phyloP scores from a whole-genome alignment of 305 asterid genomes.

The Caryopteris hybrid region DNA sequence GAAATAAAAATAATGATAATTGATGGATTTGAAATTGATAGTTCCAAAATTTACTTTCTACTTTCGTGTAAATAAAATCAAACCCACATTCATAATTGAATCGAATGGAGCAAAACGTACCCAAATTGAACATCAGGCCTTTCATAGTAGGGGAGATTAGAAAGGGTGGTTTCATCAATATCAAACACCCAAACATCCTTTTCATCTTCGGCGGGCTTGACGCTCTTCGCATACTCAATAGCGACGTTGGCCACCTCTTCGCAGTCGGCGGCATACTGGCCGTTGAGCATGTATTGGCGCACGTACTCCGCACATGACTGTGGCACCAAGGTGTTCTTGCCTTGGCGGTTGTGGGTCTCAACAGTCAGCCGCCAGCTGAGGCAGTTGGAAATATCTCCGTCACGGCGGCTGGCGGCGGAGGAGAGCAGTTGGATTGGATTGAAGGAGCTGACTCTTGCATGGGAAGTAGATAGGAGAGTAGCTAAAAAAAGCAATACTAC shows the following conservation, averaged over 20 bases:
- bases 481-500: neutral
- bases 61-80: no score
- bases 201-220: slow-evolving; percentile 20
- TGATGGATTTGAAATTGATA: no score
- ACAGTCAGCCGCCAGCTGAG: neutral
- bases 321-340: slow-evolving; percentile 36
- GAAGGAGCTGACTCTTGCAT: neutral
- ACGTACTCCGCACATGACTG: slow-evolving; percentile 26
- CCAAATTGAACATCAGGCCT: slow-evolving; percentile 36
- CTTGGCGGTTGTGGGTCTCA: neutral
- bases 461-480: neutral
- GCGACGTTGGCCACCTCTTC: slow-evolving; percentile 30
- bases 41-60: no score
- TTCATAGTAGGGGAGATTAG: slow-evolving; percentile 35
- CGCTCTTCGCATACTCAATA: slow-evolving; percentile 21
- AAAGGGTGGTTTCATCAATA: slow-evolving; percentile 48
- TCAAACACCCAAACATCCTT: slow-evolving; percentile 46
- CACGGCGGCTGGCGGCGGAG: neutral
- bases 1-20: no score
- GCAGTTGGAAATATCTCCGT: neutral
- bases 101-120: neutral
- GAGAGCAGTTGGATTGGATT: neutral
- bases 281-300: slow-evolving; percentile 35
- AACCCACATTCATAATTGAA: no score
- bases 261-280: slow-evolving; percentile 35